Evolutionary conservation across 306 rosid genomes (phyloP), one percentile per base, ranked within the genome.

Genomic region (Ziziphus jujuba): DNA sequence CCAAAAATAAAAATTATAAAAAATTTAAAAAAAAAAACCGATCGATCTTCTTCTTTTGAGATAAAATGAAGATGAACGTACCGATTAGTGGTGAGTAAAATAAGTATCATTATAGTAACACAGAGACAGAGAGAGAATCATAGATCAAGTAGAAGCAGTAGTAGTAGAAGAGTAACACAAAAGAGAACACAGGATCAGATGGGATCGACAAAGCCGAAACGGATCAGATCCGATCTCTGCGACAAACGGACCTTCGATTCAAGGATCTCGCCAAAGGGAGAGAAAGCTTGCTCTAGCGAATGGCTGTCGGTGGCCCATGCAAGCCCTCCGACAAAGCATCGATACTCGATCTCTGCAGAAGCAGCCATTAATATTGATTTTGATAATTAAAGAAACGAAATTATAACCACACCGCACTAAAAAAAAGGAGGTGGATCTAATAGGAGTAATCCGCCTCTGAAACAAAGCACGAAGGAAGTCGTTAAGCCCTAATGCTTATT

Each of bases 171-270:
- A 75, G 75, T 40, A 82, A 33, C 67, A 76, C 69, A 83, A 86
- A 81, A 60, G 64, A 60, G 28, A 24, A 15, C 72, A 65, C 73
- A 81, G 33, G 71, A 81, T 84, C 89, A 80, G 86, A 67, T 58
- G 61, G 81, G 75, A 79, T 84, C 73, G 72, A 79, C 78, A 47
- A 72, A 79, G 84, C 85, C 80, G 75, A 82, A 78, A 74, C 88
- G 84, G 68, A 73, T 72, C 88, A 78, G 87, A 91, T 81, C 86
- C 88, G 91, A 84, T 74, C 84, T 82, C 87, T 78, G 85, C 89
- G 78, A 65, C 87, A 72, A 87, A 89, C 98, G 91, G 96, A 92
- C 98, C 98, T 92, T 92, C 84, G 96, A 86, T 73, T 92, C 98
- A 16, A 87, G 19, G 80, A 92, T 62, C 0, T 85, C 83, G 49